Base-by-base conservation (phyloP, 805 yeast genomes). In the Candida suzukii region DNA sequence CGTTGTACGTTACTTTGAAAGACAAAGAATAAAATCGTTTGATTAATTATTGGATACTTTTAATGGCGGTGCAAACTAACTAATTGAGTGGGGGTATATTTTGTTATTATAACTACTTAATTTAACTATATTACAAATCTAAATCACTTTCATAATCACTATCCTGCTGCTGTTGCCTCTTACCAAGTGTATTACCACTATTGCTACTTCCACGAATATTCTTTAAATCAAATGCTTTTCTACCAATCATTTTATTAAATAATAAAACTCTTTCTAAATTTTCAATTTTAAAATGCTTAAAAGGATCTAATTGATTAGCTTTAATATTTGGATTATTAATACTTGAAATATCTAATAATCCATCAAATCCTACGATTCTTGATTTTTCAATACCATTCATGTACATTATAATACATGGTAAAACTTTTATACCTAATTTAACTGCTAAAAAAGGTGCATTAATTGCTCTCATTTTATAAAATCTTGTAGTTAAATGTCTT, bases 381-480 rank as follows among this genome's bases (percentile, higher is more conserved):
- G 71, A 68, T 4, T 66, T 54, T 50, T 84, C 91, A 35, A 68
- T 59, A 1, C 90, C 90, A 29, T 72, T 64, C 12, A 62, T 64
- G 53, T 80, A 87, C 9, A 78, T 66, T 2, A 83, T 59, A 2
- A 86, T 78, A 48, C 79, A 80, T 0, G 96, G 96, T 5, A 87
- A 65, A 11, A 82, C 78, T 54, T 81, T 76, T 38, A 88, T 69
- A 3, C 67, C 64, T 31, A 88, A 67, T 53, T 76, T 78, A 2
- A 76, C 62, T 4, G 78, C 87, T 35, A 88, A 63, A 53, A 87
- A 87, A 3, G 95, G 88, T 1, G 90, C 83, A 30, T 72, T 63
- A 28, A 67, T 73, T 0, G 85, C 95, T 41, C 71, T 66, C 4
- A 83, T 71, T 36, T 73, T 67, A 18, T 72, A 58, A 44, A 83